Conservation (phyloP, 23 red algal genomes). For the Gracilaria gracilis region DNA sequence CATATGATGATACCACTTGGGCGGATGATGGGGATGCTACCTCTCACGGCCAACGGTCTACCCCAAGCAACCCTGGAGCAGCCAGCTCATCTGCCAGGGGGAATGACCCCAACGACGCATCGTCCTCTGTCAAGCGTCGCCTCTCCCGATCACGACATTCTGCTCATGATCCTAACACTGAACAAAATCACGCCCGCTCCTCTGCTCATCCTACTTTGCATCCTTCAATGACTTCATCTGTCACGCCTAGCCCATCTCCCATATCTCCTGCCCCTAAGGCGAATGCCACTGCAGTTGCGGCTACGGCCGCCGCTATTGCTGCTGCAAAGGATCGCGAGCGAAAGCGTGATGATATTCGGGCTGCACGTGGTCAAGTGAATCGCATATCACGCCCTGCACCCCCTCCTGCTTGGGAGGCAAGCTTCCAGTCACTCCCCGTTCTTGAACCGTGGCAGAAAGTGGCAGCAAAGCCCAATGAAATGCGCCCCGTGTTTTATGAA, state of each 20-base stretch:
- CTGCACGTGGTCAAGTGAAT: conserved; percentile 10
- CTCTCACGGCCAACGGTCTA: conserved; percentile 21
- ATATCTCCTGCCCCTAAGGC: conserved; percentile 40
- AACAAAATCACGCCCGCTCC: conserved; percentile 24
- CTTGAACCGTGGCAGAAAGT: conserved; percentile 40
- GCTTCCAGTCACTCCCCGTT: conserved; percentile 48
- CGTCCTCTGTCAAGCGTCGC: conserved; percentile 40
- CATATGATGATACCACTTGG: conserved; percentile 55
- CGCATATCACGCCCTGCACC: conserved; percentile 38
- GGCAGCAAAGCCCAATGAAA: conserved; percentile 41
- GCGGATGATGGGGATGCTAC: conserved; percentile 47
- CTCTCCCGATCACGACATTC: conserved; percentile 42
- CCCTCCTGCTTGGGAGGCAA: conserved; percentile 52
- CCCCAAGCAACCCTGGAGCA: conserved; percentile 16
- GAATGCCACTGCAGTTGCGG: conserved; percentile 67
- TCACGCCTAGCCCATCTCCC: conserved; percentile 19
- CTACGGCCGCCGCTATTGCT: conserved; percentile 67
- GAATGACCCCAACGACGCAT: conserved; percentile 26
- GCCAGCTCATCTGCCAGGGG: conserved; percentile 29
- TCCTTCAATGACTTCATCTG: background rate
- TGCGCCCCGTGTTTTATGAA: conserved; percentile 61
- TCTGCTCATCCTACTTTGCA: conserved; percentile 7
- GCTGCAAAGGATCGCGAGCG: conserved; percentile 71
- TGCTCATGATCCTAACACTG: conserved; percentile 3
- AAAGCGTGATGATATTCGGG: conserved; percentile 65